These are phyloP conservation scores for Cucurbita maxima DNA, from an alignment of 306 rosid genomes.

Conservation along the genomic window DNA sequence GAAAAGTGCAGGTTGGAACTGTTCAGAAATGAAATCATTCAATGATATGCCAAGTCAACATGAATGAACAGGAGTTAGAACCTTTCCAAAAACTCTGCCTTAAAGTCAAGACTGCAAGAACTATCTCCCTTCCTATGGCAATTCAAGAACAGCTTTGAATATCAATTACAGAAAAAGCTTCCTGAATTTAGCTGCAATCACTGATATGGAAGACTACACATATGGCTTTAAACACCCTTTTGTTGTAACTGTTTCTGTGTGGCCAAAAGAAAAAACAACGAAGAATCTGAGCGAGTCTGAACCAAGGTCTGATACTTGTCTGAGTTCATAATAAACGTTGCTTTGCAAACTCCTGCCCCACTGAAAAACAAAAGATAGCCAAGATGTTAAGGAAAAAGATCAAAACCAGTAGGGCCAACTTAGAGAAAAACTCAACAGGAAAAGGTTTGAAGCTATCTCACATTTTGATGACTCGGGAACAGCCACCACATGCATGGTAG, in stretches of 20 bases:
- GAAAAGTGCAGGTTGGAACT: too few relatives aligned
- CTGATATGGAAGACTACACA: neutral
- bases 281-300: neutral
- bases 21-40: neutral
- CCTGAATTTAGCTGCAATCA: neutral
- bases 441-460: conserved; percentile 13
- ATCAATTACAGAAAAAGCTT: neutral
- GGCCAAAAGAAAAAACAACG: neutral
- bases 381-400: neutral
- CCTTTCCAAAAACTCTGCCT: neutral
- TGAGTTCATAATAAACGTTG: neutral
- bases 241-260: too few relatives aligned
- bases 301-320: neutral
- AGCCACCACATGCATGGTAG: conserved; percentile 53
- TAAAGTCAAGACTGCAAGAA: neutral
- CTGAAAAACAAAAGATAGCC: neutral
- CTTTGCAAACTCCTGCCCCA: neutral
- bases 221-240: too few relatives aligned
- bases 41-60: neutral
- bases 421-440: neutral
- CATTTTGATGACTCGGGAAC: conserved; percentile 50
- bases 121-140: neutral
- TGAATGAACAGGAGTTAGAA: neutral
- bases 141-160: neutral
- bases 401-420: neutral